Conservation (phyloP, 306 rosid species). For the Macrotyloma uniflorum region DNA sequence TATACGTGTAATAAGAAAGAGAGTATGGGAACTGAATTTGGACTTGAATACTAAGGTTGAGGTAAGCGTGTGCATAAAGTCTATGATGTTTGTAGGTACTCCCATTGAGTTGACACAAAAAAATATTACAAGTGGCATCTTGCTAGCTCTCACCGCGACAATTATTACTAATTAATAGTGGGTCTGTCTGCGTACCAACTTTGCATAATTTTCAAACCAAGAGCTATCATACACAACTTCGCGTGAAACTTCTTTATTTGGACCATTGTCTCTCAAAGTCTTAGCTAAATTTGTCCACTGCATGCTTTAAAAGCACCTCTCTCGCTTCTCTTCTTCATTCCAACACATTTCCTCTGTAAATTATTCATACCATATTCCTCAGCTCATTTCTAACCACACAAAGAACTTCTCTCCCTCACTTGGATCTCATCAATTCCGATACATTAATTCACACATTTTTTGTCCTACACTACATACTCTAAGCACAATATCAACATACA, state of each 20-base stretch:
- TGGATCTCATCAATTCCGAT: not conserved
- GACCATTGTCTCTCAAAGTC: constrained; percentile 8
- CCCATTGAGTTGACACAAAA: not conserved
- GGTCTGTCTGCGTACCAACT: constrained; percentile 14
- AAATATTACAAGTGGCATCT: not conserved
- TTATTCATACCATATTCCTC: not conserved
- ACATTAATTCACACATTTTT: too few species aligned
- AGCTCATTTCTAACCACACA: not conserved
- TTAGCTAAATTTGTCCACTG: not conserved
- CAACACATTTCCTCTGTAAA: not conserved
- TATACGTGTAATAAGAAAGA: not conserved
- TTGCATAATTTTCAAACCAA: constrained; percentile 26
- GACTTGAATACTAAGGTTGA: not conserved
- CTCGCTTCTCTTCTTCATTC: not conserved
- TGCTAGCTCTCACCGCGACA: not conserved
- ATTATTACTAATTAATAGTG: not conserved
- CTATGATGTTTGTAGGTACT: not conserved
- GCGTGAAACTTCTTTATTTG: constrained; percentile 8
- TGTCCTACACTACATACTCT: not conserved
- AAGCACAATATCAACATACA: not conserved
- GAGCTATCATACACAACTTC: not conserved
- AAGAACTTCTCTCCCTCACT: constrained; percentile 1
- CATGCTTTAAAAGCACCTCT: constrained; percentile 2
- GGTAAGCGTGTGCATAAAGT: not conserved
- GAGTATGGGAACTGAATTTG: not conserved